Conservation (phyloP, 1,284 basidiomycete genomes). For the Puccinia coronata region DNA sequence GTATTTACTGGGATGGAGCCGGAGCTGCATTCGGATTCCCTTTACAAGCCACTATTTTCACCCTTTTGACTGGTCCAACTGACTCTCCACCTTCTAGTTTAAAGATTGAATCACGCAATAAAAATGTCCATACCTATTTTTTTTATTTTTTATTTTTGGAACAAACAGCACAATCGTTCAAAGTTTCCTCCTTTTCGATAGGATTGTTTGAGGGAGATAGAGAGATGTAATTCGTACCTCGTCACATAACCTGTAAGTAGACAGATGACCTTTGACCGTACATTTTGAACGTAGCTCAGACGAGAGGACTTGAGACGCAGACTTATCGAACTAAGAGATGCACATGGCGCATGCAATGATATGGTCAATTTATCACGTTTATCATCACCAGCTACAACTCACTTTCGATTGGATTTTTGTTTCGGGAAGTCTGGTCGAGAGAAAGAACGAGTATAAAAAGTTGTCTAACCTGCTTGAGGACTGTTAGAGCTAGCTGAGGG, state of each 20-base stretch:
- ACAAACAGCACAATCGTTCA: background rate
- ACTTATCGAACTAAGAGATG: conserved; percentile 82
- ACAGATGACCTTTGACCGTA: conserved; percentile 82
- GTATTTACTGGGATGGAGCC: background rate
- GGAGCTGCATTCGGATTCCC: conserved; percentile 21
- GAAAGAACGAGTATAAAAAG: background rate
- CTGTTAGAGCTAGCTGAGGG: conserved; percentile 95
- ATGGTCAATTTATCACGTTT: background rate
- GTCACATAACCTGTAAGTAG: conserved; percentile 90
- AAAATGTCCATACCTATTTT: conserved; percentile 82
- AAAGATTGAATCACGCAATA: conserved; percentile 84
- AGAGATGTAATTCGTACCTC: conserved; percentile 61
- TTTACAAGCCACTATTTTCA: conserved; percentile 45
- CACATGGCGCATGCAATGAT: background rate
- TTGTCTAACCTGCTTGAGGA: conserved; percentile 79
- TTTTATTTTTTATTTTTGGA: background rate
- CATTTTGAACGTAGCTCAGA: conserved; percentile 91
- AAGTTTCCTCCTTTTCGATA: background rate
- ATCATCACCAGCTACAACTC: background rate
- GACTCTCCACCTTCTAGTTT: conserved; percentile 75
- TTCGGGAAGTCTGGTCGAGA: too few relatives aligned
- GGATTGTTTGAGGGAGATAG: background rate
- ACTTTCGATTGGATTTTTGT: background rate
- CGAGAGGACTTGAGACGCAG: conserved; percentile 81
- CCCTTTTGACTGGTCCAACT: conserved; percentile 41